Evolutionary conservation across 1,139 yeast species (phyloP).

Genomic region (Pneumocystis jirovecii): DNA sequence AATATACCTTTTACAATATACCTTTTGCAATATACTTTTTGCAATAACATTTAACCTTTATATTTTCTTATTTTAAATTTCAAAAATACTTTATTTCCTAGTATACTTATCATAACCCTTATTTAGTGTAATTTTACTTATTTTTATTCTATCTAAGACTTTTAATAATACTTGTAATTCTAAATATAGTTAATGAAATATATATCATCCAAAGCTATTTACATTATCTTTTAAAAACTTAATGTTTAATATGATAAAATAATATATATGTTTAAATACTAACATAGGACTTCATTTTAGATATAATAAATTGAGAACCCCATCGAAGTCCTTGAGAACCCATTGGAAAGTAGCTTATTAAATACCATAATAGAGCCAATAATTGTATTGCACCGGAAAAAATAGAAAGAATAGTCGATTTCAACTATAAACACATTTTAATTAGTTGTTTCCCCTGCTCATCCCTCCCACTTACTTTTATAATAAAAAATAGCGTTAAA

Average conservation of each 20-base stretch:
- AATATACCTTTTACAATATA: neutral
- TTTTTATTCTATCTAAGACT: too few relatives aligned
- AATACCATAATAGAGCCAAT: conserved; percentile 74
- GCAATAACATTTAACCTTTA: neutral
- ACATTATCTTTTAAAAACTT: too few relatives aligned
- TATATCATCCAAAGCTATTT: too few relatives aligned
- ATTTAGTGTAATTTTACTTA: too few relatives aligned
- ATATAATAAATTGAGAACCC: neutral
- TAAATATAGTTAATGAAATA: too few relatives aligned
- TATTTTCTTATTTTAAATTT: neutral
- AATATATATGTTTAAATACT: neutral
- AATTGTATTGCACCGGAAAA: conserved; percentile 63
- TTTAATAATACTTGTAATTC: too few relatives aligned
- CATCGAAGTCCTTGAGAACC: neutral
- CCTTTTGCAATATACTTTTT: neutral
- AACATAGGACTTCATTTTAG: neutral
- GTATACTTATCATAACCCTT: too few relatives aligned
- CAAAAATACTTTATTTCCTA: too few relatives aligned
- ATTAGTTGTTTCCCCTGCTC: neutral
- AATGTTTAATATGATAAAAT: too few relatives aligned
- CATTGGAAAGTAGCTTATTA: conserved; percentile 74
- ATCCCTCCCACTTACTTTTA: neutral
- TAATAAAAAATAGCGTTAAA: neutral
- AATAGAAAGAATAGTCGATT: conserved; percentile 50
- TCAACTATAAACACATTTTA: neutral